Percentiles rank a stretch among this genome's conserved stretches.
Conservation (phyloP, 2,329 filamentous ascomycete species). For the Aspergillus sergii region DNA sequence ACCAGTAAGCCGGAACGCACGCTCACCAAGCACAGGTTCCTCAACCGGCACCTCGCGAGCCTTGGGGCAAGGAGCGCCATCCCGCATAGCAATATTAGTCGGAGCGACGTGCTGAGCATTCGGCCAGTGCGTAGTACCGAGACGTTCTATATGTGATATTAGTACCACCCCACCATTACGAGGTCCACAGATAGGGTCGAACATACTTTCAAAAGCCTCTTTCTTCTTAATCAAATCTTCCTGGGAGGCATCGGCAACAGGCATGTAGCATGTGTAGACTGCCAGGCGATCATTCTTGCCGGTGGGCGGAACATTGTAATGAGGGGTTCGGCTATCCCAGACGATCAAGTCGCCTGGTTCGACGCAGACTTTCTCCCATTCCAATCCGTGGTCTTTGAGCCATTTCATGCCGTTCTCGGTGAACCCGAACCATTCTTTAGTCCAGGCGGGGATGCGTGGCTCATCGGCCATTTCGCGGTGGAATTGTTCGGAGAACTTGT, state of each 20-base stretch:
- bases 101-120: constrained; percentile 27
- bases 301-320: constrained; percentile 44
- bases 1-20: constrained; percentile 51
- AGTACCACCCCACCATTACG: background rate
- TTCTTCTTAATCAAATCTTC: constrained; percentile 48
- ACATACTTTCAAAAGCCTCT: constrained; percentile 40
- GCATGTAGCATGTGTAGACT: constrained; percentile 47
- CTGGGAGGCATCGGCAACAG: constrained; percentile 42
- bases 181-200: background rate
- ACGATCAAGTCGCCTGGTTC: constrained; percentile 50
- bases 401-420: constrained; percentile 34
- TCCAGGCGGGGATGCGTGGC: constrained; percentile 29
- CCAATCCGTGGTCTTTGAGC: constrained; percentile 32
- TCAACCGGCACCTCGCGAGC: constrained; percentile 44
- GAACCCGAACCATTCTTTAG: constrained; percentile 35
- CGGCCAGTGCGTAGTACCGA: constrained; percentile 48
- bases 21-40: constrained; percentile 44
- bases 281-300: constrained; percentile 33
- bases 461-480: constrained; percentile 32
- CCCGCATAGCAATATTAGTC: constrained; percentile 23
- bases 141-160: constrained; percentile 9
- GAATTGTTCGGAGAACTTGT: constrained; percentile 36
- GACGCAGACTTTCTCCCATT: constrained; percentile 42
- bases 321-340: constrained; percentile 44
- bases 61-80: constrained; percentile 25